Conservation (phyloP, 352 stramenopile species). For the Phytophthora pistaciae region DNA sequence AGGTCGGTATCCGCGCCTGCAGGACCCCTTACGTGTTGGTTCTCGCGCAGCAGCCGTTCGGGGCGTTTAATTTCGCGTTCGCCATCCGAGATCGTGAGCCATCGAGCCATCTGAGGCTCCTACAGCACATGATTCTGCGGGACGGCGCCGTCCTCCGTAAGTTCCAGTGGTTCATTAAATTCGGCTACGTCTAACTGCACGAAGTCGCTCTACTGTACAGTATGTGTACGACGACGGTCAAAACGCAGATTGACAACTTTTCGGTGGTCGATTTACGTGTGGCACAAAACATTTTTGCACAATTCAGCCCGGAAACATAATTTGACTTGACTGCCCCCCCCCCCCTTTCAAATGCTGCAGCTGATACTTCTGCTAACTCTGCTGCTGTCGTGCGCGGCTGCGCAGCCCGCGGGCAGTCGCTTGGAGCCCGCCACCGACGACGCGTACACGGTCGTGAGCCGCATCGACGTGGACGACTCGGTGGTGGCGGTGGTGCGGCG, state of each 20-base stretch:
- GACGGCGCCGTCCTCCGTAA: too few relatives aligned
- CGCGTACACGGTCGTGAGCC: constrained; percentile 32
- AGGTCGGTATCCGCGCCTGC: background rate
- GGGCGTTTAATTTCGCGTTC: background rate
- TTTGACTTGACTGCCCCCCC: background rate
- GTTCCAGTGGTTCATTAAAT: too few relatives aligned
- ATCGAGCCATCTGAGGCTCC: background rate
- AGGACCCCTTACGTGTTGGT: background rate
- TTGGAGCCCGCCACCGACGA: constrained; percentile 23
- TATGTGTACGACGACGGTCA: too few relatives aligned
- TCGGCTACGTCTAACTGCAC: too few relatives aligned
- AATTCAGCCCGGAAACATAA: background rate
- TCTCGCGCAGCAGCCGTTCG: background rate
- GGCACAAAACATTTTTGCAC: background rate
- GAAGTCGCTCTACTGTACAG: too few relatives aligned
- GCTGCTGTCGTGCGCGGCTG: constrained; percentile 17
- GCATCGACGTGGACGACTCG: constrained; percentile 56
- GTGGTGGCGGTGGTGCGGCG: constrained; percentile 67
- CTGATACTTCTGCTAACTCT: constrained; percentile 9
- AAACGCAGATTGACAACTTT: background rate
- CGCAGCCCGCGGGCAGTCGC: constrained; percentile 5
- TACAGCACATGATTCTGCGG: too few relatives aligned
- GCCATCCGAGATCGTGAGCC: background rate
- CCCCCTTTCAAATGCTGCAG: background rate
- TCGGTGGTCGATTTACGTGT: background rate